Evolutionary conservation across 192 early-diverging fungal genomes (phyloP).

Genomic region (Allomyces macrogynus): DNA sequence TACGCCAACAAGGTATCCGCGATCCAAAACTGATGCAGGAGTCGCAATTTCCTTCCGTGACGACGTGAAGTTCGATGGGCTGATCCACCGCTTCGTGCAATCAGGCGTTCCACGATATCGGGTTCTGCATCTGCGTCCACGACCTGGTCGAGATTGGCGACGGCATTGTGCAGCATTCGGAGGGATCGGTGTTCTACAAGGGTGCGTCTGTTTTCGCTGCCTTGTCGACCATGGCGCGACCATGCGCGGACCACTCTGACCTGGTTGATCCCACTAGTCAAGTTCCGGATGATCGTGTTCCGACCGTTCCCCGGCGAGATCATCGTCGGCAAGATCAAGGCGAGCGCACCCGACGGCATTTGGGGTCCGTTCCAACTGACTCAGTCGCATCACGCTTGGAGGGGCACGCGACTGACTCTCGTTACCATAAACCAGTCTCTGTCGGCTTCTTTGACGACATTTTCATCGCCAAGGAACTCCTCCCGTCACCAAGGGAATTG

Average conservation of each 20-base stretch:
- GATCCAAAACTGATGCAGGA: neutral
- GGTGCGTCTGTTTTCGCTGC: constrained; percentile 17
- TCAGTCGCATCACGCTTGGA: neutral
- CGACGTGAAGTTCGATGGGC: neutral
- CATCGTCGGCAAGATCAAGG: constrained; percentile 55
- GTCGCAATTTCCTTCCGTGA: neutral
- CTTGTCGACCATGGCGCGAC: neutral
- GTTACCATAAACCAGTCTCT: constrained; percentile 23
- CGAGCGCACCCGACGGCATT: constrained; percentile 44
- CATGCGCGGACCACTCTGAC: constrained; percentile 1
- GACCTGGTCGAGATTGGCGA: constrained; percentile 71
- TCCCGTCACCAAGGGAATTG: constrained; percentile 45
- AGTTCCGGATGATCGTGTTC: constrained; percentile 73
- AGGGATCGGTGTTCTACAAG: constrained; percentile 60
- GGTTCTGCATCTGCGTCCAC: constrained; percentile 66
- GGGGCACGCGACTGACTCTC: neutral
- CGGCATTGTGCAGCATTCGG: constrained; percentile 59
- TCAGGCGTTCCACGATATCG: constrained; percentile 66
- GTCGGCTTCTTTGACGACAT: constrained; percentile 90
- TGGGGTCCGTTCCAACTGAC: constrained; percentile 21
- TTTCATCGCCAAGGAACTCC: constrained; percentile 37
- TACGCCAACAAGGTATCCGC: constrained; percentile 69
- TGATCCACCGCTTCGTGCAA: neutral
- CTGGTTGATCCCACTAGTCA: constrained; percentile 15
- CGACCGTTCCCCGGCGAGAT: constrained; percentile 79